phyloP scores from a whole-genome alignment of 1,139 yeast species.

The Yamadazyma diddensiae region DNA sequence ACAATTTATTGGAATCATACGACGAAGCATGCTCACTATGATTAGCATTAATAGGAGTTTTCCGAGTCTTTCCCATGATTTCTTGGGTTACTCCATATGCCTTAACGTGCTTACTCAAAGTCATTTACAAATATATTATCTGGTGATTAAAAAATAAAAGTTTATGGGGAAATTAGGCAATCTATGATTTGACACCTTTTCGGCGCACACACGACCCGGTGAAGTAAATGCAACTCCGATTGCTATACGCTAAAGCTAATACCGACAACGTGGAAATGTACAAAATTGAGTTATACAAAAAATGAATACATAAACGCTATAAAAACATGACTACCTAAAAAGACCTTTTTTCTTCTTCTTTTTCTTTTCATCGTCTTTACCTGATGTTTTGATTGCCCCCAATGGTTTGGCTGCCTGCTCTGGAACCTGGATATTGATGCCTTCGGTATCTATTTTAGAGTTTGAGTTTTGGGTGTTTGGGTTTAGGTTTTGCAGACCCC shows the following conservation, averaged over 20 bases:
- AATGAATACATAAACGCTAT: too few relatives aligned
- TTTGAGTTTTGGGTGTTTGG: not conserved
- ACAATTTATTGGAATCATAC: slow-evolving; percentile 31
- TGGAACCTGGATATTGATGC: slow-evolving; percentile 14
- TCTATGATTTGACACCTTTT: slow-evolving; percentile 4
- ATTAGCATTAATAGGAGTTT: slow-evolving; percentile 20
- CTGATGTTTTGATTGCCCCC: slow-evolving; percentile 27
- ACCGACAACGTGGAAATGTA: too few relatives aligned
- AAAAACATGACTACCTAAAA: slow-evolving; percentile 32
- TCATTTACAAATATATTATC: slow-evolving; percentile 22
- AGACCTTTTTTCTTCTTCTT: slow-evolving; percentile 38
- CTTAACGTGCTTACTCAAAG: slow-evolving; percentile 37
- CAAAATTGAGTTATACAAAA: too few relatives aligned
- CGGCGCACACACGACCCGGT: not conserved
- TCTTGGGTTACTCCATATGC: slow-evolving; percentile 31
- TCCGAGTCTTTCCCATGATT: slow-evolving; percentile 26
- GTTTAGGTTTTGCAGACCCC: slow-evolving; percentile 9
- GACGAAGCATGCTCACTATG: slow-evolving; percentile 32
- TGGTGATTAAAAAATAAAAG: not conserved
- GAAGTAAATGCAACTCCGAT: too few relatives aligned
- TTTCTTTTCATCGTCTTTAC: slow-evolving; percentile 17
- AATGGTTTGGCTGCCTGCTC: slow-evolving; percentile 29
- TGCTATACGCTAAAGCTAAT: too few relatives aligned
- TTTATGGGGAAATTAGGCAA: slow-evolving; percentile 1
- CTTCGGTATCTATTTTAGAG: slow-evolving; percentile 10